Evolutionary conservation across 805 yeast genomes (phyloP), one percentile per base, ranked within the genome.

Genomic region (Barnettozyma wickerhamii): DNA sequence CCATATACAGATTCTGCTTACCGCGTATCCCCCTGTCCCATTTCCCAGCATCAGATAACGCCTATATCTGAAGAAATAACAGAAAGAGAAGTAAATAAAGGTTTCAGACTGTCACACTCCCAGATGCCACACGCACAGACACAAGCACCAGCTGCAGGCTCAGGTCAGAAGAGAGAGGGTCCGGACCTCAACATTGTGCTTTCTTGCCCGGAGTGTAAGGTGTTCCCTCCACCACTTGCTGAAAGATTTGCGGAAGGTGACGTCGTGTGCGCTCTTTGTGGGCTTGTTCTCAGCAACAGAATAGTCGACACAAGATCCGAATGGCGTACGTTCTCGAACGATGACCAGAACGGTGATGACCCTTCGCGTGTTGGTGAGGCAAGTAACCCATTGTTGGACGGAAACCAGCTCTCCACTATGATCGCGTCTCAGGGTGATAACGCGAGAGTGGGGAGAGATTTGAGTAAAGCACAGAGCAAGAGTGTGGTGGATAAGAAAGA

Each of bases 351-450:
- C 53, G 95, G 95, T 54, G 97, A 89, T 63, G 99, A 91, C 62
- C 99, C 99, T 5, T 82, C 93, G 50, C 98, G 99, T 85, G 99
- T 91, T 48, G 99, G 99, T 63, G 97, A 90, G 59, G 97, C 97
- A 5, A 81, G 89, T 14, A 90, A 90, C 59, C 96, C 97, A 9
- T 68, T 90, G 40, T 72, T 93, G 51, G 97, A 90, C 57, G 84
- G 95, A 17, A 91, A 85, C 53, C 95, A 90, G 62, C 78, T 91
- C 41, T 87, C 95, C 13, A 91, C 99, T 5, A 81, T 90, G 71
- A 93, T 93, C 46, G 85, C 96, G 20, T 80, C 81, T 43, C 86
- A 87, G 29, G 95, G 88, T 33, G 95, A 90, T 48, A 43, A 43
- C n/a, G 75, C 82, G n/a, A 76, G 81, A 46, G 75, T 79, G 4